Evolutionary conservation across 2,329 filamentous ascomycete species (phyloP).

Genomic region (Talaromyces sp.): DNA sequence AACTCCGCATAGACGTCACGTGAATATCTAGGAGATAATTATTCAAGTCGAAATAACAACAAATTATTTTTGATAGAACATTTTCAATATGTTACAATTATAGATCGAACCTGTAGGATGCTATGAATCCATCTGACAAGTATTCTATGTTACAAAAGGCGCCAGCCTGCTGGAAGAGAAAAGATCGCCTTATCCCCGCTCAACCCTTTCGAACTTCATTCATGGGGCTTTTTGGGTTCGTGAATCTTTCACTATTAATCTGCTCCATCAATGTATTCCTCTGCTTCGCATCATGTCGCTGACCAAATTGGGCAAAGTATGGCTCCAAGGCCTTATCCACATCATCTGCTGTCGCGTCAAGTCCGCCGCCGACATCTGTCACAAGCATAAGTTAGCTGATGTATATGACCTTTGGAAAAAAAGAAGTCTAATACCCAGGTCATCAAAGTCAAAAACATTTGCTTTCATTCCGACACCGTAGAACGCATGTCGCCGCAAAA

Average conservation of each 20-base stretch:
- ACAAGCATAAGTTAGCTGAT: constrained; percentile 13
- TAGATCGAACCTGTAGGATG: not conserved
- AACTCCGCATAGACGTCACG: constrained; percentile 8
- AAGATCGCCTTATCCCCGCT: not conserved
- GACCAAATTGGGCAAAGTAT: constrained; percentile 40
- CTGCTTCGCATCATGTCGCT: constrained; percentile 28
- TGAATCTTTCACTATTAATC: constrained; percentile 35
- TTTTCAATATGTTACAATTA: not conserved
- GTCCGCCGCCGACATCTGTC: constrained; percentile 37
- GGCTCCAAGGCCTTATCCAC: constrained; percentile 37
- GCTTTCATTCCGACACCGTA: constrained; percentile 99
- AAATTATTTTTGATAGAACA: not conserved
- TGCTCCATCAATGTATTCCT: constrained; percentile 29
- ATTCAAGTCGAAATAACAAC: too few relatives aligned
- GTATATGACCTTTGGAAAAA: not conserved
- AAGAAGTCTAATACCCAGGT: constrained; percentile 53
- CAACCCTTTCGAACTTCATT: constrained; percentile 28
- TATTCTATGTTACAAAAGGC: constrained; percentile 11
- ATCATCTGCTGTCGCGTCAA: constrained; percentile 36
- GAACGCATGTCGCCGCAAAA: constrained; percentile 84
- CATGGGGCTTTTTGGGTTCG: constrained; percentile 32
- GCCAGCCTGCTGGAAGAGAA: not conserved
- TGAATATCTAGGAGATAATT: not conserved
- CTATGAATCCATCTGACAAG: not conserved
- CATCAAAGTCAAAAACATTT: constrained; percentile 85